phyloP scores from a whole-genome alignment of 2,329 filamentous ascomycete genomes.

The Capronia coronata region DNA sequence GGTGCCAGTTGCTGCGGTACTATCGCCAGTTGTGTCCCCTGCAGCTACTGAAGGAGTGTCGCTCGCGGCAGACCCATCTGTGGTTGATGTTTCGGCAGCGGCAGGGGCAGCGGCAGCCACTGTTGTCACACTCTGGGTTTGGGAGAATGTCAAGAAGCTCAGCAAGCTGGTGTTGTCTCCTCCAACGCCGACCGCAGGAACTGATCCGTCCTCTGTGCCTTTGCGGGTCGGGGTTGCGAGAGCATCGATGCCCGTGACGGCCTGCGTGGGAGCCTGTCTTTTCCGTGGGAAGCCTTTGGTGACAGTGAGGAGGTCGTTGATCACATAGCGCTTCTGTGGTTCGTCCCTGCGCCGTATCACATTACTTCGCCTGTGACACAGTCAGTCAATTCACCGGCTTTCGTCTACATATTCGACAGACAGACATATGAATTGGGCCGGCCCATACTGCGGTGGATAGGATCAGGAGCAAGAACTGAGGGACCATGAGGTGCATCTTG shows the following conservation, averaged over 20 bases:
- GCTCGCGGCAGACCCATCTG: not conserved
- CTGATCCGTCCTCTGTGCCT: conserved; percentile 25
- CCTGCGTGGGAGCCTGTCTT: conserved; percentile 13
- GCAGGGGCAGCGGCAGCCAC: conserved; percentile 1
- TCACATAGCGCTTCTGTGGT: conserved; percentile 17
- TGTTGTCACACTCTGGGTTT: conserved; percentile 4
- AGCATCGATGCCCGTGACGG: conserved; percentile 7
- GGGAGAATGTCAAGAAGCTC: conserved; percentile 14
- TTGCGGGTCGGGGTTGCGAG: conserved; percentile 12
- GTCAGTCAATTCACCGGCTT: conserved; percentile 4
- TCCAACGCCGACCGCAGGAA: conserved; percentile 26
- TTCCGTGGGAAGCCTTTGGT: not conserved
- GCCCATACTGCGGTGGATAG: conserved; percentile 19
- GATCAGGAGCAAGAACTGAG: conserved; percentile 7
- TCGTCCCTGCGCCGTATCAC: conserved; percentile 16
- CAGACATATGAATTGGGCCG: conserved; percentile 25
- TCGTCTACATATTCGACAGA: not conserved
- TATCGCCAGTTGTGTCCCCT: not conserved
- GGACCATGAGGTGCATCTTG: conserved; percentile 10
- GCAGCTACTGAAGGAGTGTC: not conserved
- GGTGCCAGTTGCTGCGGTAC: not conserved
- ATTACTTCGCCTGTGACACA: conserved; percentile 12
- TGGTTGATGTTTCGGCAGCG: not conserved
- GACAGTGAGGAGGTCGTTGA: conserved; percentile 5
- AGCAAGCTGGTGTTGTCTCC: conserved; percentile 20